Evolutionary conservation across 1,284 basidiomycete genomes (phyloP), one percentile per base, ranked within the genome.

Genomic region (Schizophyllum commune): DNA sequence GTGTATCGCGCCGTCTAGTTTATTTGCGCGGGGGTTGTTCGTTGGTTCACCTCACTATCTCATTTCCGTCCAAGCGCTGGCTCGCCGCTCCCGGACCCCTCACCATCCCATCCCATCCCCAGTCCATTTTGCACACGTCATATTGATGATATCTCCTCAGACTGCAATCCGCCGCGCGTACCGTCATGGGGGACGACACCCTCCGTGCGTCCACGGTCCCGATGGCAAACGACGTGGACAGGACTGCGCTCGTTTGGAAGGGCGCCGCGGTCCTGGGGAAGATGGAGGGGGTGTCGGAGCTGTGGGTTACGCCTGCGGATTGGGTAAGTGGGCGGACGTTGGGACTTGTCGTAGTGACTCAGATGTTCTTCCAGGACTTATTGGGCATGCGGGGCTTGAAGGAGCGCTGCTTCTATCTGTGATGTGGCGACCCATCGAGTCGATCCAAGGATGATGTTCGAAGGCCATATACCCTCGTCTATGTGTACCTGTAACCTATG

Each of bases 241-340:
- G 94, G 5, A 83, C 86, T 47, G 87, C 94, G 57, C 80, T 98
- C 52, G 87, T 87, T 21, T 99, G 96, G 96, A 98, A 98, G 74
- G 96, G 96, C 5, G 94, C 91, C 19, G 86, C 91, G n/a, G 93
- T 97, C 20, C 84, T 98, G 62, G 93, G 89, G 32, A 92, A 94
- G 73, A 89, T 99, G 81, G 96, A 98, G 57, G 84, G 86, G 1
- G 84, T 92, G 60, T 81, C 85, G 57, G 96, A 99, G 68, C 76
- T 98, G 65, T 98, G 96, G 94, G 79, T 98, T 55, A 85, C 90
- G 13, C 76, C 79, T 60, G 79, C 86, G 55, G 96, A 99, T 73
- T 98, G 94, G 94, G n/a, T n/a, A n/a, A n/a, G n/a, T n/a, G n/a
- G n/a, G n/a, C n/a, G n/a, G n/a, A n/a, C n/a, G n/a, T n/a, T n/a